These are phyloP conservation scores for Volvariella volvacea DNA, from an alignment of 1,284 basidiomycete species.

Conservation along the genomic window DNA sequence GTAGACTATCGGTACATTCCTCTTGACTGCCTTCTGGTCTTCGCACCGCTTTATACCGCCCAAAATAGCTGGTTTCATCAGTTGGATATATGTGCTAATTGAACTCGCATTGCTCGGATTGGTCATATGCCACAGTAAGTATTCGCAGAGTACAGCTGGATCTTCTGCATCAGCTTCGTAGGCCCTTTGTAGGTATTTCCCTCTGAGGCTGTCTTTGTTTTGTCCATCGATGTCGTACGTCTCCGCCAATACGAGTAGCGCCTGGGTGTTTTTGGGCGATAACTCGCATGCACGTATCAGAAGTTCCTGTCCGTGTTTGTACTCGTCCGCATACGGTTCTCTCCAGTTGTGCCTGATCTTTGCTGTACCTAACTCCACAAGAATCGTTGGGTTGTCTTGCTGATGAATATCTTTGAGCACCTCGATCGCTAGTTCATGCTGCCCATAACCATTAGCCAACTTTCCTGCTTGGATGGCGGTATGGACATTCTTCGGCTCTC, in stretches of 20 bases:
- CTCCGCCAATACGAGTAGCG: neutral
- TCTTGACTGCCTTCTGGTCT: neutral
- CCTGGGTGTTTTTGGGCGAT: neutral
- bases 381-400: neutral
- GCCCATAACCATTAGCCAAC: neutral
- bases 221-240: neutral
- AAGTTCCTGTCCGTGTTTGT: neutral
- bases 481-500: neutral
- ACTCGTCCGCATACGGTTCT: neutral
- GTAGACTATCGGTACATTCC: neutral
- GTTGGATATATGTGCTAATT: too few relatives aligned
- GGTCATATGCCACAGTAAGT: neutral
- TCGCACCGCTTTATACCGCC: neutral
- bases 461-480: neutral
- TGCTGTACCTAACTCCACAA: neutral
- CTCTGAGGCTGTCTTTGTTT: neutral
- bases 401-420: neutral
- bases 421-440: neutral
- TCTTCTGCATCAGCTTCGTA: neutral
- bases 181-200: neutral
- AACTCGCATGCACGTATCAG: neutral
- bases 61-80: too few relatives aligned
- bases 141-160: neutral
- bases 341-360: neutral
- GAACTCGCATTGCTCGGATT: too few relatives aligned